Evolutionary conservation across 805 yeast species (phyloP).

Genomic region (Pichia exigua): DNA sequence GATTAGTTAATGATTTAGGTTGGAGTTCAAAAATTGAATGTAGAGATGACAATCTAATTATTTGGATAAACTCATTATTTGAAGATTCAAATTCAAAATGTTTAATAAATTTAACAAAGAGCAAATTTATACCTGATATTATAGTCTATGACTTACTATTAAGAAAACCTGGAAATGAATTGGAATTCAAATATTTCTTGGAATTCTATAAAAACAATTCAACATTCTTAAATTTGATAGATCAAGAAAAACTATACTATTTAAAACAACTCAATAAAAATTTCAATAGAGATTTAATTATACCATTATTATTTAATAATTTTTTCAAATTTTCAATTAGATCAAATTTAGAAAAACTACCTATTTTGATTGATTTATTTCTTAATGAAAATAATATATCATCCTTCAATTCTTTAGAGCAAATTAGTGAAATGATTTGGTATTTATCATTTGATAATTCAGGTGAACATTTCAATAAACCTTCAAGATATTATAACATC

Average conservation of each 20-base stretch:
- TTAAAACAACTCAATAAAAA: slow-evolving; percentile 15
- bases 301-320: slow-evolving; percentile 25
- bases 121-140: slow-evolving; percentile 17
- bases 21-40: slow-evolving; percentile 16
- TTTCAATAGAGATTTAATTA: slow-evolving; percentile 13
- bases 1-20: slow-evolving; percentile 15
- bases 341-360: slow-evolving; percentile 16
- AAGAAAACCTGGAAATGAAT: slow-evolving; percentile 19
- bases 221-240: slow-evolving; percentile 15
- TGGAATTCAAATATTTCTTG: slow-evolving; percentile 20
- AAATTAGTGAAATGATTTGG: slow-evolving; percentile 26
- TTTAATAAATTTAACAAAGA: slow-evolving; percentile 12
- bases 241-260: slow-evolving; percentile 23
- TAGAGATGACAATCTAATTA: slow-evolving; percentile 15
- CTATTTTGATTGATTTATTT: slow-evolving; percentile 15
- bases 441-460: slow-evolving; percentile 23
- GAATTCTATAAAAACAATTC: slow-evolving; percentile 19
- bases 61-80: slow-evolving; percentile 25
- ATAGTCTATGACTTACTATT: slow-evolving; percentile 26
- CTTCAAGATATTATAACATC: slow-evolving; percentile 17
- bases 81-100: slow-evolving; percentile 16
- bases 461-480: slow-evolving; percentile 18
- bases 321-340: slow-evolving; percentile 21
- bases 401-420: slow-evolving; percentile 13
- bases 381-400: slow-evolving; percentile 11